phyloP scores from a whole-genome alignment of 2,329 filamentous ascomycete species.

The Pseudogymnoascus destructans region DNA sequence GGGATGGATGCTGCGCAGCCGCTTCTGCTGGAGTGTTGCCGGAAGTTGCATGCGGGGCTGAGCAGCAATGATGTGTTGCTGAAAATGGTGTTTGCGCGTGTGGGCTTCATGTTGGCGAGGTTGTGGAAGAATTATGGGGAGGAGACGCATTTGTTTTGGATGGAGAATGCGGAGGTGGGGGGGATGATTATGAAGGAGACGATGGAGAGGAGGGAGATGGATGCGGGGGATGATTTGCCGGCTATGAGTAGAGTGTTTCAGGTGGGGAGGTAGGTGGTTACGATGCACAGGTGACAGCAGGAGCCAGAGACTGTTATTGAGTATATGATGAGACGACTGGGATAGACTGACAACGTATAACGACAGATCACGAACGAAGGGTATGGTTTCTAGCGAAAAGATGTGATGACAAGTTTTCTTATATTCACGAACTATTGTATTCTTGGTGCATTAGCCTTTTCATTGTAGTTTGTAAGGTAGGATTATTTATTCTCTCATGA shows the following conservation, averaged over 20 bases:
- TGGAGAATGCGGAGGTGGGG: constrained; percentile 34
- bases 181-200: constrained; percentile 37
- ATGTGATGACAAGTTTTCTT: neutral
- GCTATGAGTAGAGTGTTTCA: constrained; percentile 30
- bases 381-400: neutral
- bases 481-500: neutral
- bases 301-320: neutral
- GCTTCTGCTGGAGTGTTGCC: constrained; percentile 31
- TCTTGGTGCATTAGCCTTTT: neutral
- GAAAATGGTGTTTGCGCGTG: constrained; percentile 36
- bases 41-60: constrained; percentile 32
- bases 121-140: constrained; percentile 32
- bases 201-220: constrained; percentile 31
- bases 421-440: neutral
- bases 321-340: neutral
- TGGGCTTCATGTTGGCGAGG: constrained; percentile 35
- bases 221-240: constrained; percentile 29
- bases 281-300: neutral
- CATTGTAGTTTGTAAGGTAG: neutral
- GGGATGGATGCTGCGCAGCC: constrained; percentile 22
- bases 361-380: neutral
- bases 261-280: neutral
- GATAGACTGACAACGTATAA: neutral
- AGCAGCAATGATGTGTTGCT: constrained; percentile 32
- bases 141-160: constrained; percentile 32